Conservation (phyloP, 108 stramenopile species). For the Pseudonitzschia multistriata region DNA sequence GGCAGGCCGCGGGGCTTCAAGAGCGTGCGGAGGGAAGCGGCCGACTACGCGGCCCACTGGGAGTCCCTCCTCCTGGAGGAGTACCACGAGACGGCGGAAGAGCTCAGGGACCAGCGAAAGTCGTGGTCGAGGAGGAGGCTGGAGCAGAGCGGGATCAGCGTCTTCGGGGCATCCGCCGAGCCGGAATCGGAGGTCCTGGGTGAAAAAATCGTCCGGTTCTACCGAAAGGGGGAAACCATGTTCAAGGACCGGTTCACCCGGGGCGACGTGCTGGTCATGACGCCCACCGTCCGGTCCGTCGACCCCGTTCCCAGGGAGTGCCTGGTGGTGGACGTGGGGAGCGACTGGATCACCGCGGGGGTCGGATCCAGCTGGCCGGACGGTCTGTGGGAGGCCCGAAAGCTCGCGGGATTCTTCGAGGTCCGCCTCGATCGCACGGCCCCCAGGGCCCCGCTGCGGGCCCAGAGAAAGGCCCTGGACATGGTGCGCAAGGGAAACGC, state of each 20-base stretch:
- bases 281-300: slow-evolving; percentile 27
- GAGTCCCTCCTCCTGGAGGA: slow-evolving; percentile 43
- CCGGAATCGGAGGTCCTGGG: slow-evolving; percentile 69
- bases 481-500: slow-evolving; percentile 39
- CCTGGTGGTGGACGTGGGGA: slow-evolving; percentile 58
- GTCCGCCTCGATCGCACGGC: slow-evolving; percentile 58
- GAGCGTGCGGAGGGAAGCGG: background rate
- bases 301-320: slow-evolving; percentile 36
- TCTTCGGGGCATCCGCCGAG: slow-evolving; percentile 50
- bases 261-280: slow-evolving; percentile 60
- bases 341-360: slow-evolving; percentile 47
- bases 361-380: slow-evolving; percentile 58
- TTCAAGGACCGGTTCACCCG: background rate
- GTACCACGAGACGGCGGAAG: slow-evolving; percentile 29
- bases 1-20: no score
- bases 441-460: slow-evolving; percentile 43
- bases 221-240: background rate
- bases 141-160: slow-evolving; percentile 46
- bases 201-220: slow-evolving; percentile 64
- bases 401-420: slow-evolving; percentile 34
- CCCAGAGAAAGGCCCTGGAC: slow-evolving; percentile 50
- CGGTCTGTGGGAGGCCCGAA: slow-evolving; percentile 67
- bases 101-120: slow-evolving; percentile 38
- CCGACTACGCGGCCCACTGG: slow-evolving; percentile 36
- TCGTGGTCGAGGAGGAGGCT: slow-evolving; percentile 39